Evolutionary conservation across 257 asterid species (phyloP).

Genomic region (Apocynum venetum): DNA sequence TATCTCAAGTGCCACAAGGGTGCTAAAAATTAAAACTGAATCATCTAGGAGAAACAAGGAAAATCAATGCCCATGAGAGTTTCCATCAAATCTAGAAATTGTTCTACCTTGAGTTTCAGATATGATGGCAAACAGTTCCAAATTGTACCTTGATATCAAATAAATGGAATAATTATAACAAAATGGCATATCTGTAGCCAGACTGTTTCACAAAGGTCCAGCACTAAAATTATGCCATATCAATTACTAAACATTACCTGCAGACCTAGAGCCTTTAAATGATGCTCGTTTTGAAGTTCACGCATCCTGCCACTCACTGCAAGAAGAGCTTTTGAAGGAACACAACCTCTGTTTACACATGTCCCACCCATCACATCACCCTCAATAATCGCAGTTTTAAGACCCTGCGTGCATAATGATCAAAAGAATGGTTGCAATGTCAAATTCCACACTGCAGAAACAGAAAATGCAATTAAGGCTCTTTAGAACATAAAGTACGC

Average conservation of each 20-base stretch:
- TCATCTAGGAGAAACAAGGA: background rate
- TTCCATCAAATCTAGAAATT: background rate
- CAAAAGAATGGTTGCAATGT: background rate
- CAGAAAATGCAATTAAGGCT: background rate
- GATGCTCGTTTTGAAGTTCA: conserved; percentile 84
- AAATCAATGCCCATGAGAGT: background rate
- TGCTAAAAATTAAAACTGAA: background rate
- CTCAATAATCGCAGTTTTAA: conserved; percentile 85
- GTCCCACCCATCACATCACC: conserved; percentile 92
- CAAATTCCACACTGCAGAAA: background rate
- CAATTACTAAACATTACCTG: conserved; percentile 42
- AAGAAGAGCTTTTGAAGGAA: conserved; percentile 88
- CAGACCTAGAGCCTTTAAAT: conserved; percentile 79
- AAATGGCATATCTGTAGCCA: background rate
- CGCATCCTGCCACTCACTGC: conserved; percentile 94
- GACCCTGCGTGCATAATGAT: conserved; percentile 46
- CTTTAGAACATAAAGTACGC: background rate
- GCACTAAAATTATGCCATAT: background rate
- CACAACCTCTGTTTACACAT: conserved; percentile 87
- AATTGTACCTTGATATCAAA: background rate
- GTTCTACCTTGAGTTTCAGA: background rate
- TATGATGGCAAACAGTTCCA: background rate
- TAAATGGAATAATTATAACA: background rate
- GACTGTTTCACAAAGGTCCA: background rate
- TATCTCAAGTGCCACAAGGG: background rate